Conservation (phyloP, 345 rosid species). For the Eucalyptus tenuipes region DNA sequence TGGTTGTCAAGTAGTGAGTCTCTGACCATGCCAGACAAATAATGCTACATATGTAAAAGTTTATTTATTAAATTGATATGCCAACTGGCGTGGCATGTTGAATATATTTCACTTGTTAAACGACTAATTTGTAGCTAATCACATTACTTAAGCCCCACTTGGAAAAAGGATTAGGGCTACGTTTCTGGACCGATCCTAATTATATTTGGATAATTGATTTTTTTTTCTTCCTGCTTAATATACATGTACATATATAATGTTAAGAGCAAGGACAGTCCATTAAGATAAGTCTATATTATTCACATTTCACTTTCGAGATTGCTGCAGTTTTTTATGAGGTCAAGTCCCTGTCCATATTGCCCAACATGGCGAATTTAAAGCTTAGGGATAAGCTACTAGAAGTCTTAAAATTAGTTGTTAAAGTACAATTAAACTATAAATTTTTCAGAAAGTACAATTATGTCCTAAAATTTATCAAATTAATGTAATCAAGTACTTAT, state of each 20-base stretch:
- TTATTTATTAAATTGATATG: neutral
- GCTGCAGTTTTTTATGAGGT: neutral
- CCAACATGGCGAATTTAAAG: neutral
- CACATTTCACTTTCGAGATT: neutral
- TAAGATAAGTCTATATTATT: neutral
- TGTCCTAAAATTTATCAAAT: neutral
- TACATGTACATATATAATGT: neutral
- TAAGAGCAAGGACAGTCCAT: no score
- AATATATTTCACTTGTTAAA: neutral
- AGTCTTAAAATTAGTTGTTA: no score
- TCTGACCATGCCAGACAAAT: neutral
- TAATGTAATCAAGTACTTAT: no score
- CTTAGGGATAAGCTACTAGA: neutral
- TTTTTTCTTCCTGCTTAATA: neutral
- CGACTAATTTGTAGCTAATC: neutral
- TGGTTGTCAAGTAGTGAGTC: neutral
- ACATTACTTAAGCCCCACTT: neutral
- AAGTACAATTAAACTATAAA: no score
- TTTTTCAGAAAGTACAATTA: no score
- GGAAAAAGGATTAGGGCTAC: neutral
- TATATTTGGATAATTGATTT: neutral
- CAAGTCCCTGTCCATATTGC: neutral
- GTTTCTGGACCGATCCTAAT: neutral
- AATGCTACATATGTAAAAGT: neutral
- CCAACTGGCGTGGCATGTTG: neutral